Percentiles rank a stretch among this genome's conserved stretches.
Conservation (phyloP, 2,329 filamentous ascomycete genomes). For the Cytospora mali region DNA sequence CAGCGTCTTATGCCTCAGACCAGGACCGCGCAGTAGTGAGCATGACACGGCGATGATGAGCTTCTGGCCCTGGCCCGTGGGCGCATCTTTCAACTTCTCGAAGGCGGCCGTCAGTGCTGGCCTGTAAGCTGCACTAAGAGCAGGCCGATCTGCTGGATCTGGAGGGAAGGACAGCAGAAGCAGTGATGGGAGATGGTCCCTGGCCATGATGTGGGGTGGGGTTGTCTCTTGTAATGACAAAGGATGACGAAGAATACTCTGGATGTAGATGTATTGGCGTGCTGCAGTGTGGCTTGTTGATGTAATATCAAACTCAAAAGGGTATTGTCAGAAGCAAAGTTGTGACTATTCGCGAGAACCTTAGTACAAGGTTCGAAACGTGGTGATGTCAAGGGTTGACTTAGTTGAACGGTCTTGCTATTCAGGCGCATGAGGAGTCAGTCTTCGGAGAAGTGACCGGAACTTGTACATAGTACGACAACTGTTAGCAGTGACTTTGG, state of each 20-base stretch:
- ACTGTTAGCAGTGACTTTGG: not conserved
- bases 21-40: conserved; percentile 59
- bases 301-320: not conserved
- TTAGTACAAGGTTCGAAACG: not conserved
- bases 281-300: not conserved
- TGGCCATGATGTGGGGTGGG: conserved; percentile 29
- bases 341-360: not conserved
- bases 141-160: conserved; percentile 51
- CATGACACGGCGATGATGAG: conserved; percentile 63
- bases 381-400: not conserved
- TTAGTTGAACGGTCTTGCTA: not conserved
- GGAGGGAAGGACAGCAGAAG: conserved; percentile 68
- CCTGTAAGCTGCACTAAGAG: conserved; percentile 62
- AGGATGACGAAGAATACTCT: not conserved
- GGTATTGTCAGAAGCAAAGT: not conserved
- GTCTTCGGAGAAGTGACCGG: not conserved
- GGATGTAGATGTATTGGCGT: not conserved
- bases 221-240: not conserved
- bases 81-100: conserved; percentile 46
- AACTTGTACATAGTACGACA: not conserved
- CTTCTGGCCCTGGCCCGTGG: conserved; percentile 37
- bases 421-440: not conserved
- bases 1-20: conserved; percentile 53
- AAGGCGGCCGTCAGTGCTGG: conserved; percentile 59
- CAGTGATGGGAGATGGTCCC: conserved; percentile 48